Base-by-base conservation (phyloP, 2,329 filamentous ascomycete species). In the Fusarium pseudonygamai region DNA sequence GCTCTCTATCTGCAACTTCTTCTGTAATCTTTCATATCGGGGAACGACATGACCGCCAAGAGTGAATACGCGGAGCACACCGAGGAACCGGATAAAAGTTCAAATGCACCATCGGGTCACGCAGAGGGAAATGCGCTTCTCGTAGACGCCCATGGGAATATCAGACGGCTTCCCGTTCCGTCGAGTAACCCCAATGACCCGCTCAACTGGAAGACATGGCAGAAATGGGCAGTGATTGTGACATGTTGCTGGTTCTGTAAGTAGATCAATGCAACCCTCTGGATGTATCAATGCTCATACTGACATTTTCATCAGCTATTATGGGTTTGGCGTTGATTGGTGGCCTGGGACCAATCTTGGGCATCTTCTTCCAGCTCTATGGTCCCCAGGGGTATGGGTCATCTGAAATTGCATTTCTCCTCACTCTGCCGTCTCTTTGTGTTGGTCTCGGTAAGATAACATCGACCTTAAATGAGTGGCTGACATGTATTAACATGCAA, bases 231-330 rank as follows among this genome's bases (percentile, higher is more conserved):
- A 3, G 55, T 58, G 5, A 36, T 58, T 16, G 28, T 0, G 15
- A 58, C 39, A 1, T 58, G 55, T 14, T 58, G 55, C 30, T 58
- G 55, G 40, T 58, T 58, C n/a, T 58, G 55, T 58, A 36, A 46
- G 30, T 7, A 24, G 11, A 20, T 0, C 16, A 6, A 24, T 7
- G 3, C 8, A 3, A 14, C 0, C 5, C 6, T 7, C 28, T 4
- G 0, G 5, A 14, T 20, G 7, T 20, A 12, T 24, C 4, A 15
- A 20, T 9, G 8, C 4, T 1, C 9, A 10, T 5, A 18, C 30
- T 58, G 14, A 58, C 40, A 28, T 18, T 5, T 7, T 1, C 6
- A 2, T 4, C 4, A 58, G 40, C 55, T 14, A 32, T 58, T 2
- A 58, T 58, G 40, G 55, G 55, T 0, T 13, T 58, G n/a, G 40